These are phyloP conservation scores for Paramecium tetraurelia DNA, from an alignment of 73 alveolate species.

Conservation along the genomic window DNA sequence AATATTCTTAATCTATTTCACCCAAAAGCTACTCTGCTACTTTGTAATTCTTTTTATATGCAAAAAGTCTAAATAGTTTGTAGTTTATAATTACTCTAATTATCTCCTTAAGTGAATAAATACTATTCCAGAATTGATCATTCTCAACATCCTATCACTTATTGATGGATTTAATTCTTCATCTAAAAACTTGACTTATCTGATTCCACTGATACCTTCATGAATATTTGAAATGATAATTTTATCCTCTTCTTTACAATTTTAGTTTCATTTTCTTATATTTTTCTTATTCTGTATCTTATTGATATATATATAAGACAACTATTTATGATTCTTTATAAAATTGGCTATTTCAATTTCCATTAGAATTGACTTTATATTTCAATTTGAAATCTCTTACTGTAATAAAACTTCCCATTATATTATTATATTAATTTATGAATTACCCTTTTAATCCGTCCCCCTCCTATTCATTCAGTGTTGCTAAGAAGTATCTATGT, in stretches of 20 bases:
- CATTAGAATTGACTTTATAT: neutral
- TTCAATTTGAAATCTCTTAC: neutral
- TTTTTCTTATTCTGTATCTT: neutral
- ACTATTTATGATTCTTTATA: neutral
- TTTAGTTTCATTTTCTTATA: neutral
- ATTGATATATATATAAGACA: neutral
- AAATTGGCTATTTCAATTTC: neutral
- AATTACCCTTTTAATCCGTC: conserved; percentile 9
- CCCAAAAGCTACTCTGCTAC: neutral
- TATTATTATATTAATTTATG: neutral
- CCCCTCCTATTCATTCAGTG: conserved; percentile 5
- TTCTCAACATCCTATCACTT: neutral
- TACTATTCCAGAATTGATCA: neutral
- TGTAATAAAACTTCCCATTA: neutral
- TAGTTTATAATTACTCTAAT: neutral
- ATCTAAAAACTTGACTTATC: neutral
- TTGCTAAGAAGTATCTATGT: neutral
- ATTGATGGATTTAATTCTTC: neutral
- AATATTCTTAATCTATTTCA: neutral
- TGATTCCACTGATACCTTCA: neutral
- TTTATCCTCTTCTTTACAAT: conserved; percentile 9
- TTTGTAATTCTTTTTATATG: neutral
- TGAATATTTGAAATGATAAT: neutral
- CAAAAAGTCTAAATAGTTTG: neutral
- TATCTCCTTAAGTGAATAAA: neutral